Conservation (phyloP, 352 stramenopile species). For the Phytophthora cryptogea region DNA sequence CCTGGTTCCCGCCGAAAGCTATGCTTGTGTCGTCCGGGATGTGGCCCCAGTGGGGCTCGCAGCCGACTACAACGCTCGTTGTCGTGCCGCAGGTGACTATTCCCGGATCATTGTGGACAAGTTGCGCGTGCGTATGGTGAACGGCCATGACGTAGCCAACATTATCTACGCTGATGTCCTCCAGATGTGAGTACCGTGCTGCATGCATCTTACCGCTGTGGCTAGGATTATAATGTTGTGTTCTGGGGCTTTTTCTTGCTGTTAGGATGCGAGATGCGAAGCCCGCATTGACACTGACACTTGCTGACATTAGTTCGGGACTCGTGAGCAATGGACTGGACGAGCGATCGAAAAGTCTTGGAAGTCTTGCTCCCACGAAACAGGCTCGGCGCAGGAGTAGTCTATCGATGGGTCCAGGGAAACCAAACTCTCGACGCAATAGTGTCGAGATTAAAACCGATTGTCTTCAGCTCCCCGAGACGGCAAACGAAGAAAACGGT, state of each 20-base stretch:
- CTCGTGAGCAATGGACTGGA: constrained; percentile 8
- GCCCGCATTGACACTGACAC: constrained; percentile 48
- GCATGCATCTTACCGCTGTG: neutral
- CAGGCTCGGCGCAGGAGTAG: constrained; percentile 32
- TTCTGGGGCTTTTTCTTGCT: neutral
- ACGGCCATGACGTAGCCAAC: constrained; percentile 42
- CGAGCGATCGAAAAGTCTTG: constrained; percentile 26
- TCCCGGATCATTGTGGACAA: constrained; percentile 47
- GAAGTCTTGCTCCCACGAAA: constrained; percentile 14
- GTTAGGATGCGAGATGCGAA: constrained; percentile 53
- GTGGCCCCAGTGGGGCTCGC: constrained; percentile 45
- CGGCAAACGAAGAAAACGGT: constrained; percentile 8
- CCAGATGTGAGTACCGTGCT: constrained; percentile 32
- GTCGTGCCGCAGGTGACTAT: constrained; percentile 46
- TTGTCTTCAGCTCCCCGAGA: constrained; percentile 26
- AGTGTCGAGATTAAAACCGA: constrained; percentile 32
- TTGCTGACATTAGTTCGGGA: constrained; percentile 35
- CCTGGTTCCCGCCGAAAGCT: constrained; percentile 21
- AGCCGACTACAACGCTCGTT: constrained; percentile 60
- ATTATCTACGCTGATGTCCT: constrained; percentile 53
- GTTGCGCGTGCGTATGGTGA: constrained; percentile 51
- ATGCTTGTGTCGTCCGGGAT: constrained; percentile 50
- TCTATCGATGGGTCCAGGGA: constrained; percentile 23
- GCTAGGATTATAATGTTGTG: neutral
- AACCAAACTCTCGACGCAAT: constrained; percentile 19